Base-by-base conservation (phyloP, 495 filamentous ascomycete species). In the Margaritispora aquatica region DNA sequence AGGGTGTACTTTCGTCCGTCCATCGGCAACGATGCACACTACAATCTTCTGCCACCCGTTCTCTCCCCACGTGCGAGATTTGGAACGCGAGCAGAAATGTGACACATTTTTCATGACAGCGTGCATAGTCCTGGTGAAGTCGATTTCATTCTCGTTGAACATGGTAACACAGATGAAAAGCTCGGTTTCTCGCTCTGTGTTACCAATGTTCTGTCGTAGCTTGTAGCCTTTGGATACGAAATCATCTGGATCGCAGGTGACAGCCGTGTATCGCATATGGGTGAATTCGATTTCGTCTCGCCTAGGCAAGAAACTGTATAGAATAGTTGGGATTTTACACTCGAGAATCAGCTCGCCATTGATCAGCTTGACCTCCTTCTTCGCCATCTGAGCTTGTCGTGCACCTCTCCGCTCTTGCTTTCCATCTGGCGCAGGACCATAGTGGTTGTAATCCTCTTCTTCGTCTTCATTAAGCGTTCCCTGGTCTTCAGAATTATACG, bases 231-330 rank as follows among this genome's bases (percentile, higher is more conserved):
- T 79, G 17, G 82, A 77, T 0, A 89, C 86, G 63, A 95, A 99
- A 67, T 99, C 92, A 69, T 97, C 92, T 0, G 95, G 95, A 69
- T 99, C 95, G 68, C 93, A 97, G 1, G 95, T 99, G 34, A 96
- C 94, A n/a, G 95, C 95, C 27, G 95, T 97, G 68, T 99, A 99
- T n/a, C 95, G 88, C 95, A 97, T 97, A 70, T 99, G 93, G 0
- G 95, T 99, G 70, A 97, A 99, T 71, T 99, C 95, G 51, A 89
- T 83, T 62, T 96, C 92, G 70, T 97, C 91, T 24, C 92, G 81
- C 29, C 92, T 81, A 0, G 95, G 95, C 49, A 97, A 76, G 72
- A 97, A 97, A 66, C 88, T 92, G 77, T 97, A 92, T 9, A 97
- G 77, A 65, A 97, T 99, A 0, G 95, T 97, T 0, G 95, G 95